Percentiles rank a stretch among this genome's conserved stretches.
Conservation (phyloP, 1,284 basidiomycete species). For the Rhodotorula sp. region DNA sequence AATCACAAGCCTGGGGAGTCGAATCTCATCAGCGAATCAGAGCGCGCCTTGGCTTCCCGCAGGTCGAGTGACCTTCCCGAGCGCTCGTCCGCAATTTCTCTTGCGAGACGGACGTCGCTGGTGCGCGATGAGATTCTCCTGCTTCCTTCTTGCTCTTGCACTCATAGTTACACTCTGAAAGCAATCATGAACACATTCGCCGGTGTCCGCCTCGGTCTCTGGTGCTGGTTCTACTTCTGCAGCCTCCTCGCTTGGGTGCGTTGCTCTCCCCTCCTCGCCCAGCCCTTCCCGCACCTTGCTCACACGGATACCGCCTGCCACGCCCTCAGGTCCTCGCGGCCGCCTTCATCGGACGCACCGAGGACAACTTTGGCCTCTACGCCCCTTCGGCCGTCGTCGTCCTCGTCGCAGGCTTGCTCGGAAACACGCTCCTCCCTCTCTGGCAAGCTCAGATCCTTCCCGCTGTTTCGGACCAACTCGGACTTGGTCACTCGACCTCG, state of each 20-base stretch:
- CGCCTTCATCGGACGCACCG: constrained; percentile 23
- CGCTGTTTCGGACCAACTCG: neutral
- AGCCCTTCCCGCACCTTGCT: neutral
- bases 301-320: constrained; percentile 7
- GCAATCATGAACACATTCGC: neutral
- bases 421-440: neutral
- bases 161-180: neutral
- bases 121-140: no score
- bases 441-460: neutral
- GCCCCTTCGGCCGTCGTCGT: constrained; percentile 3
- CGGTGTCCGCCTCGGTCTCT: neutral
- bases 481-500: neutral
- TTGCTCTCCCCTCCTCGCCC: neutral
- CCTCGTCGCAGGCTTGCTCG: constrained; percentile 1
- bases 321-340: constrained; percentile 17
- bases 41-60: no score
- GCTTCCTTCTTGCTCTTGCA: neutral
- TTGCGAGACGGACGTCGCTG: no score
- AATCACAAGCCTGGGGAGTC: no score
- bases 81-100: no score
- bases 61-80: no score
- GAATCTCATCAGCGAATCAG: no score
- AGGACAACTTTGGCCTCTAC: constrained; percentile 10
- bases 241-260: neutral
- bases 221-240: neutral